Evolutionary conservation across 169 alveolate species (phyloP).

Genomic region (Besnoitia besnoiti): DNA sequence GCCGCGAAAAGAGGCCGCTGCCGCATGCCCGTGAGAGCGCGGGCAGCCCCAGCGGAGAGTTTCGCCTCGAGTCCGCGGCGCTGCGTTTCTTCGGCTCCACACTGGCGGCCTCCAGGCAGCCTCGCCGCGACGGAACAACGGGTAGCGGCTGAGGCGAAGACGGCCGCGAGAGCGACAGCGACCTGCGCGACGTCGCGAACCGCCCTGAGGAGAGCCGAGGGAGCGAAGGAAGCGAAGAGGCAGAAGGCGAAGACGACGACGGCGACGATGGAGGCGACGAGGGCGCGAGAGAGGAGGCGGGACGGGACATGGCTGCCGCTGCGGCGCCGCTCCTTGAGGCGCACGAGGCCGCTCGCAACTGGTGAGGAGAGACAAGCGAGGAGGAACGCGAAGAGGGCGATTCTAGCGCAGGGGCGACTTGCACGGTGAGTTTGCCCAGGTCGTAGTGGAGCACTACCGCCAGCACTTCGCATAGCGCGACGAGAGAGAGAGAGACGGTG

Average conservation of each 20-base stretch:
- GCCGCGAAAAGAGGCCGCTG: too few species aligned
- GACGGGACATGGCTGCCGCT: neutral
- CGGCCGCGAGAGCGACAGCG: neutral
- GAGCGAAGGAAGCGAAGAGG: neutral
- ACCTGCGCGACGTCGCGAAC: neutral
- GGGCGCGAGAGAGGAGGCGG: neutral
- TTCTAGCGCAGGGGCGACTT: neutral
- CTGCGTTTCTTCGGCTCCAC: too few species aligned
- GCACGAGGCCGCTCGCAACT: too few species aligned
- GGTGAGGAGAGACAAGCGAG: neutral
- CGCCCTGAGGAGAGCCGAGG: neutral
- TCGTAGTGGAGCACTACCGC: conserved; percentile 22
- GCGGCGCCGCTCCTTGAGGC: neutral
- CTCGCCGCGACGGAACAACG: too few species aligned
- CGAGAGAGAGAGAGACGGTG: neutral
- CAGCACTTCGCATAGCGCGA: conserved; percentile 5
- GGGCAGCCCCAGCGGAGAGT: too few species aligned
- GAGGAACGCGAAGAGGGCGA: neutral
- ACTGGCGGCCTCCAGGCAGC: too few species aligned
- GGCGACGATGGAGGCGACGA: neutral
- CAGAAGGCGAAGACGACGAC: neutral
- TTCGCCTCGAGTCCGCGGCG: too few species aligned
- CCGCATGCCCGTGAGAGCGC: too few species aligned
- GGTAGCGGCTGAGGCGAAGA: too few species aligned
- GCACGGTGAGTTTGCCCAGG: neutral